Base-by-base conservation (phyloP, 2,329 filamentous ascomycete species). In the Aspergillus sp. region DNA sequence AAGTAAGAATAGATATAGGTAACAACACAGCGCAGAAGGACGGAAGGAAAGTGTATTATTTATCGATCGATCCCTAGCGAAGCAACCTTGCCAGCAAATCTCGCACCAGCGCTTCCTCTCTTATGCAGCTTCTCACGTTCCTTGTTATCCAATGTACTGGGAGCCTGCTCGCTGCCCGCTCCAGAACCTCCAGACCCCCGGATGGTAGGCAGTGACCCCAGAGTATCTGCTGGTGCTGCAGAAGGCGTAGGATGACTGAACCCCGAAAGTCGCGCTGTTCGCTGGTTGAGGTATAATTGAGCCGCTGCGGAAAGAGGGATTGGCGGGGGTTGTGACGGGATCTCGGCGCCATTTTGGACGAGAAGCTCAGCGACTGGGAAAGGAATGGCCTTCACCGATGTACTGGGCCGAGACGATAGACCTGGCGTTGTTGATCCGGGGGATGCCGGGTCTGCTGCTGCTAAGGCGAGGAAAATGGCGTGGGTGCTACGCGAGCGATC, bases 311-410 rank as follows among this genome's bases (percentile, higher is more conserved):
- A 92, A 11, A 99, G 82, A 1, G 92, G 91, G 64, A 98, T 93
- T 0, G 91, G 89, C 0, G 93, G 90, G 59, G 89, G 81, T 2
- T 85, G 79, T 1, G 80, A 71, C 0, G 95, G 93, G 34, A 98
- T 89, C 61, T 96, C 89, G 3, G 93, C 93, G 15, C 95, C 95
- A 68, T 99, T 98, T 67, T 98, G 96, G 13, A 96, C 81, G 13
- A 99, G 82, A 58, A 99, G 78, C 73, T 99, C 95, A 13, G 95
- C 95, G 42, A 98, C 82, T 0, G 95, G 88, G 71, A 99, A 99
- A 0, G 93, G 84, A 8, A 87, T 81, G 3, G 80, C 71, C 66
- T 74, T 74, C 56, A 71, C 74, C 5, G 73, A 76, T 48, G 76
- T 66, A 15, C 57, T 65, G 18, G 71, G 67, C 12, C 68, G 67